These are phyloP conservation scores for Pseudogymnoascus sp. DNA, from an alignment of 2,329 filamentous ascomycete genomes.

Conservation along the genomic window DNA sequence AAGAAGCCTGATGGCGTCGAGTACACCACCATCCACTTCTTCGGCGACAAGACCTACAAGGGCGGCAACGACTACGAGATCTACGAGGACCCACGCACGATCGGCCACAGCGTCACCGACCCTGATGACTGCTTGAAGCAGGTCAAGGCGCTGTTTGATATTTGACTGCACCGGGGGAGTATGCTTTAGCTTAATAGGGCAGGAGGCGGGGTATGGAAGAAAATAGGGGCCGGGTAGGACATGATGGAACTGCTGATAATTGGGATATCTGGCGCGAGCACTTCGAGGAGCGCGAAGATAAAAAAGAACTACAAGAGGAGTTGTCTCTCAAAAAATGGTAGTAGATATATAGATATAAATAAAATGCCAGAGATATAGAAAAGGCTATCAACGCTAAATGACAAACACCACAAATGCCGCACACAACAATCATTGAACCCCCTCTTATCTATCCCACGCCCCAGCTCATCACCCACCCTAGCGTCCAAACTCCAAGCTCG, in stretches of 20 bases:
- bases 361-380: constrained; percentile 4
- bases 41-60: constrained; percentile 86
- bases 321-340: neutral
- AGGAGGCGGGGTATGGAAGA: neutral
- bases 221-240: neutral
- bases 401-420: constrained; percentile 6
- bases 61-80: constrained; percentile 98
- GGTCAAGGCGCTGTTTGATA: constrained; percentile 71
- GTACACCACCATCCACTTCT: constrained; percentile 92
- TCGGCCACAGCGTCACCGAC: constrained; percentile 72
- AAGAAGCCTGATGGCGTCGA: constrained; percentile 59
- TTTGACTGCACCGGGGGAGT: constrained; percentile 36
- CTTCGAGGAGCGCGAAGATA: neutral
- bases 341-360: neutral
- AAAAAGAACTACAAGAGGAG: neutral
- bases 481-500: constrained; percentile 68
- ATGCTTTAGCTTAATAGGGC: neutral
- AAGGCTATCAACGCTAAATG: constrained; percentile 7
- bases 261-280: neutral
- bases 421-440: neutral
- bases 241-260: neutral
- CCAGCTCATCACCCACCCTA: constrained; percentile 26
- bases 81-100: constrained; percentile 70
- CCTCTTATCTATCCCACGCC: neutral
- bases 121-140: constrained; percentile 76